A percentile compares a stretch with the other conserved stretches of the same genome.
phyloP scores from a whole-genome alignment of 495 filamentous ascomycete species.

The Podospora didyma region DNA sequence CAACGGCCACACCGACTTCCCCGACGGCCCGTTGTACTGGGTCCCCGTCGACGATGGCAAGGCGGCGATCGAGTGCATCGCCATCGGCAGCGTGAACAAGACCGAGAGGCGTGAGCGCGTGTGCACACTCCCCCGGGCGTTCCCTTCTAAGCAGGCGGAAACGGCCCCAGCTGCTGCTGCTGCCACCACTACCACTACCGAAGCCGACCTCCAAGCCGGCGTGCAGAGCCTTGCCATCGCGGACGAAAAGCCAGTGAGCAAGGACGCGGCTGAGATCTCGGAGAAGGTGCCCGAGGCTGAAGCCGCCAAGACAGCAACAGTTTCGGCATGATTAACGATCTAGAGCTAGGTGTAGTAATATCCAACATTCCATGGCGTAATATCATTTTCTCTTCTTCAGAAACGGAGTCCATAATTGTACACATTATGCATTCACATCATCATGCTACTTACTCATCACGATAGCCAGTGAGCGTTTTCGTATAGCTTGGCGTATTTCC shows the following conservation, averaged over 20 bases:
- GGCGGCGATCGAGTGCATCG: conserved; percentile 40
- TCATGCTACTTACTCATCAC: no score
- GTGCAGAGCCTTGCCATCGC: conserved; percentile 14
- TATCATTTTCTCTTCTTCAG: no score
- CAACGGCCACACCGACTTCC: conserved; percentile 42
- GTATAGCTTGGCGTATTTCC: no score
- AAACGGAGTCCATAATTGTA: no score
- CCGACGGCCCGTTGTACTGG: conserved; percentile 49
- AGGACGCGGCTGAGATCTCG: conserved; percentile 9
- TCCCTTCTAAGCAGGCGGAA: no score
- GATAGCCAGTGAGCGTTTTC: no score
- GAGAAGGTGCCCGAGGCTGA: conserved; percentile 21
- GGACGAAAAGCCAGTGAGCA: conserved; percentile 1
- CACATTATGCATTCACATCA: no score
- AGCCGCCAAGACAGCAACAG: no score
- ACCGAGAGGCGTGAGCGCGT: conserved; percentile 36
- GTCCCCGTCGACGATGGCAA: conserved; percentile 34
- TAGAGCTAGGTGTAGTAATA: no score
- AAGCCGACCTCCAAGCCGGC: conserved; percentile 9
- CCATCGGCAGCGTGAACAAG: conserved; percentile 37
- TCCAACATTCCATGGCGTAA: no score
- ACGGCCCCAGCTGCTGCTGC: no score
- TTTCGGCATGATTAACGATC: no score
- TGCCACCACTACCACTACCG: not conserved
- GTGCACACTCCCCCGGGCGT: conserved; percentile 40